Conservation (phyloP, 257 asterid species). For the Paraleonurus japonicus region DNA sequence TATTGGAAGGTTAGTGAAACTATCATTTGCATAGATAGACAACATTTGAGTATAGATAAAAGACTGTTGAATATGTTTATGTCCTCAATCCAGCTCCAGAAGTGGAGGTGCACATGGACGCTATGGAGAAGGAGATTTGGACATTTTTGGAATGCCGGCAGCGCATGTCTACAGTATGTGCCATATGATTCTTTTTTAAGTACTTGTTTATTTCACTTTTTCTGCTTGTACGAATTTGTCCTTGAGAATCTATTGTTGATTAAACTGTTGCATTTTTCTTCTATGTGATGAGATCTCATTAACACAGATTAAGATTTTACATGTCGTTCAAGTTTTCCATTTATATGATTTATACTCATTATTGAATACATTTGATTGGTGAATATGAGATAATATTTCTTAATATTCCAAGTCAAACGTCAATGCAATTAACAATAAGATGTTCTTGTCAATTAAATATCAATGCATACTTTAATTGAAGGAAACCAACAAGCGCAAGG, state of each 20-base stretch:
- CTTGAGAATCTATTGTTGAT: constrained; percentile 4
- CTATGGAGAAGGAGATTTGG: constrained; percentile 94
- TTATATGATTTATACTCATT: constrained; percentile 4
- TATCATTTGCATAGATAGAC: constrained; percentile 18
- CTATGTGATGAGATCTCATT: background rate
- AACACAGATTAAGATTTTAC: background rate
- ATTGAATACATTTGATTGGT: background rate
- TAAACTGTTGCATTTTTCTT: background rate
- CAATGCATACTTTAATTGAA: constrained; percentile 28
- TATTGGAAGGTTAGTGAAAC: constrained; percentile 65
- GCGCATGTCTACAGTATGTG: constrained; percentile 70
- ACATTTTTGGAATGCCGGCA: constrained; percentile 80
- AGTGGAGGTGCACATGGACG: constrained; percentile 99
- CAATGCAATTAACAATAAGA: constrained; percentile 13
- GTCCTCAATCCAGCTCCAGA: constrained; percentile 57
- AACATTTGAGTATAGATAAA: constrained; percentile 5
- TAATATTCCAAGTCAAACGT: background rate
- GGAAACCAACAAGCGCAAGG: constrained; percentile 81
- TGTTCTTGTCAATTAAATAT: constrained; percentile 12
- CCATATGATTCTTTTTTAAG: constrained; percentile 19
- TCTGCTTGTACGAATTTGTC: constrained; percentile 14
- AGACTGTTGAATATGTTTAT: constrained; percentile 26
- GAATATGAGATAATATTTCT: background rate
- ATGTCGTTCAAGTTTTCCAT: background rate
- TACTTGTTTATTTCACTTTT: constrained; percentile 22